Evolutionary conservation across 345 rosid species (phyloP).

Genomic region (Litchi chinensis): DNA sequence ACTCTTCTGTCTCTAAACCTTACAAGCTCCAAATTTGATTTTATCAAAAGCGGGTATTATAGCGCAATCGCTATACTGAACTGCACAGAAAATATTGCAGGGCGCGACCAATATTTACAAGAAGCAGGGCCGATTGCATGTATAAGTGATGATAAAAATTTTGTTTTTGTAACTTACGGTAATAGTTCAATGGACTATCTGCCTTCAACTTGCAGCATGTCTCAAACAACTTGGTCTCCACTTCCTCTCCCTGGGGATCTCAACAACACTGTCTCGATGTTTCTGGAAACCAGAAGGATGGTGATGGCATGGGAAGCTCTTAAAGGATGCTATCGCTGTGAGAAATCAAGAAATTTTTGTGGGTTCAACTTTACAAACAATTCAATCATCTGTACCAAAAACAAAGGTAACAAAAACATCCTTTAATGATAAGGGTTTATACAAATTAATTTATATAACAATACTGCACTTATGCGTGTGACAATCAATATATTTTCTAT

Average conservation of each 20-base stretch:
- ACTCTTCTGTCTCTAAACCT: neutral
- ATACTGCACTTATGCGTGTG: no score
- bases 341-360: neutral
- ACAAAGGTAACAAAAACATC: neutral
- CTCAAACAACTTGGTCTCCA: neutral
- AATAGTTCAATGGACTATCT: accelerated
- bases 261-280: no score
- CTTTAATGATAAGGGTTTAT: no score
- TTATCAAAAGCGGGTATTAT: no score
- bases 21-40: neutral
- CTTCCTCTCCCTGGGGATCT: neutral
- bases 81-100: neutral
- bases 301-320: neutral
- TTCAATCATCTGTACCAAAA: neutral
- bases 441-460: no score
- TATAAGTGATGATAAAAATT: neutral
- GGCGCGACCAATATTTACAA: accelerated
- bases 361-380: slow-evolving; percentile 5
- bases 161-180: neutral
- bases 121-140: neutral
- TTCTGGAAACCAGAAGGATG: neutral
- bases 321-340: neutral
- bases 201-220: neutral
- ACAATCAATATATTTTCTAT: no score
- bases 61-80: neutral